phyloP scores from a whole-genome alignment of 768 basidiomycete species.

The Kwoniella newhampshirensis region DNA sequence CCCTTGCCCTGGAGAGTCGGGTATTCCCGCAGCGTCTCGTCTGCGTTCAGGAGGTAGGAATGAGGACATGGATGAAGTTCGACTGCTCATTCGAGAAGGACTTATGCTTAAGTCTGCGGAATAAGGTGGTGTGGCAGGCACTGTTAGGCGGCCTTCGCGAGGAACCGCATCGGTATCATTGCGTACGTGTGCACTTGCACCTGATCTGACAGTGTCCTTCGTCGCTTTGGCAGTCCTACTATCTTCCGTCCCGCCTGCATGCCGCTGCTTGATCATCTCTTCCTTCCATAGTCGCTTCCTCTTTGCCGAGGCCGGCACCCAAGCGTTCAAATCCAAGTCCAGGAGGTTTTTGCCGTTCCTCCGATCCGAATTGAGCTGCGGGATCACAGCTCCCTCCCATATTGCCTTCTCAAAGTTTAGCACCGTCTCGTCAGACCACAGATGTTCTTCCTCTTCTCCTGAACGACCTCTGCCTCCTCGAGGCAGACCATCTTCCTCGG shows the following conservation, averaged over 20 bases:
- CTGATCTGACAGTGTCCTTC: too few relatives aligned
- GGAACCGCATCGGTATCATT: neutral
- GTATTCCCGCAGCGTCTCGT: neutral
- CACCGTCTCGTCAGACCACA: constrained; percentile 29
- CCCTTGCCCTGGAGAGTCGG: neutral
- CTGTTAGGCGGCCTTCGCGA: neutral
- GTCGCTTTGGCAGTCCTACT: neutral
- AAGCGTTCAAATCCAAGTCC: constrained; percentile 31
- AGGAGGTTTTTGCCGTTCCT: constrained; percentile 17
- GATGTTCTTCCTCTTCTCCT: constrained; percentile 6
- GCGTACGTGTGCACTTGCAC: too few relatives aligned
- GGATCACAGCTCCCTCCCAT: constrained; percentile 25
- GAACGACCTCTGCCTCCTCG: neutral
- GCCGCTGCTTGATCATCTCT: neutral
- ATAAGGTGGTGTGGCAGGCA: constrained; percentile 3
- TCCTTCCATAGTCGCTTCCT: constrained; percentile 24
- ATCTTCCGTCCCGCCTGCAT: neutral
- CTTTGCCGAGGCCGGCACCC: constrained; percentile 13
- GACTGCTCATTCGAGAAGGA: neutral
- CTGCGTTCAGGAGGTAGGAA: too few relatives aligned
- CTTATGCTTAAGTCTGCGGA: neutral
- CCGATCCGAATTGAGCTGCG: neutral
- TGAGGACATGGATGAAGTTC: constrained; percentile 14
- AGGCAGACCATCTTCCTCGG: constrained; percentile 22
- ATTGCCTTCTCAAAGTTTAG: constrained; percentile 31